These are phyloP conservation scores for Albophoma yamanashiensis DNA, from an alignment of 2,329 filamentous ascomycete genomes.

Conservation along the genomic window DNA sequence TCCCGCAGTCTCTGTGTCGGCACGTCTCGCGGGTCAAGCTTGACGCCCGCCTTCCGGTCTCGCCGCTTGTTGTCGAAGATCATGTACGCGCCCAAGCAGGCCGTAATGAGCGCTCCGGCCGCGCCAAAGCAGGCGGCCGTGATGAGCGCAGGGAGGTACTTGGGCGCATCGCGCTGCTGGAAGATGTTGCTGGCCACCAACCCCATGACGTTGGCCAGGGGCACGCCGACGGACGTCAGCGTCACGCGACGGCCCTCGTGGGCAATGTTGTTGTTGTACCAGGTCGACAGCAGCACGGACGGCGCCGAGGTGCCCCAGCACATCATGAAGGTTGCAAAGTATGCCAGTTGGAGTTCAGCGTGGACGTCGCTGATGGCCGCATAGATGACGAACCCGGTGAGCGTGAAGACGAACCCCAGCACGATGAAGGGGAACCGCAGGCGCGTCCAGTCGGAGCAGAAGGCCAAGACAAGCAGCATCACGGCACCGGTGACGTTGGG, in stretches of 20 bases:
- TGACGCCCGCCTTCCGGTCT: slow-evolving; percentile 39
- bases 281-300: slow-evolving; percentile 53
- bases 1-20: slow-evolving; percentile 38
- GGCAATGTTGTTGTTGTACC: slow-evolving; percentile 76
- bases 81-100: slow-evolving; percentile 50
- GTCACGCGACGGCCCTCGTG: slow-evolving; percentile 63
- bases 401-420: slow-evolving; percentile 62
- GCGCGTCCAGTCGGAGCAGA: slow-evolving; percentile 55
- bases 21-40: slow-evolving; percentile 32
- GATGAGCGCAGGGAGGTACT: slow-evolving; percentile 54
- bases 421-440: slow-evolving; percentile 65
- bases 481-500: slow-evolving; percentile 66
- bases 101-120: slow-evolving; percentile 43
- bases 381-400: slow-evolving; percentile 71
- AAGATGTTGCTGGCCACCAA: slow-evolving; percentile 62
- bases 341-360: slow-evolving; percentile 52
- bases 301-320: slow-evolving; percentile 69
- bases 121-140: slow-evolving; percentile 57
- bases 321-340: slow-evolving; percentile 75
- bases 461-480: slow-evolving; percentile 63
- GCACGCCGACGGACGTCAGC: slow-evolving; percentile 62
- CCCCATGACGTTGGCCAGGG: slow-evolving; percentile 68
- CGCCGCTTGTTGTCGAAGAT: slow-evolving; percentile 41
- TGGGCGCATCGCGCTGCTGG: slow-evolving; percentile 49
- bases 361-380: slow-evolving; percentile 56